phyloP scores from a whole-genome alignment of 768 basidiomycete species.

The Mrakia gelida region DNA sequence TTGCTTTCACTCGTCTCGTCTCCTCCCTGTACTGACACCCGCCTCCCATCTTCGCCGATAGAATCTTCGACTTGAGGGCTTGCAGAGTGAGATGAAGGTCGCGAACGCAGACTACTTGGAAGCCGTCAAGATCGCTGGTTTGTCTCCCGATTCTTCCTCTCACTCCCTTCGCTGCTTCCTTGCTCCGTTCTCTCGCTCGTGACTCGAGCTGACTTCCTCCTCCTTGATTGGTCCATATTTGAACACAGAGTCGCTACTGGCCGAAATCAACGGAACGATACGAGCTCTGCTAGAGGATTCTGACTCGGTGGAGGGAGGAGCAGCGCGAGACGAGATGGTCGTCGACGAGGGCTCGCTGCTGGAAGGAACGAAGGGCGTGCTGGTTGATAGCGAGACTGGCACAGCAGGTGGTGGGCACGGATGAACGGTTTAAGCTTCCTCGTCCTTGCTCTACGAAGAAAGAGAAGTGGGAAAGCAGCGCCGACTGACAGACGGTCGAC shows the following conservation, averaged over 20 bases:
- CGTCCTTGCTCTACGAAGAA: too few relatives aligned
- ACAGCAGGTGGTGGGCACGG: neutral
- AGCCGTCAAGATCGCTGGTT: conserved; percentile 72
- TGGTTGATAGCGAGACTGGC: neutral
- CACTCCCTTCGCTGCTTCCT: conserved; percentile 60
- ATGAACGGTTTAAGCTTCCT: neutral
- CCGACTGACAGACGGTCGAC: too few relatives aligned
- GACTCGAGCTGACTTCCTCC: too few relatives aligned
- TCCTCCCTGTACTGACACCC: neutral
- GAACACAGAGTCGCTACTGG: neutral
- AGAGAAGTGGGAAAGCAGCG: too few relatives aligned
- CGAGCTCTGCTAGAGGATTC: neutral
- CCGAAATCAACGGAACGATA: conserved; percentile 5
- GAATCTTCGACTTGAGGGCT: conserved; percentile 54
- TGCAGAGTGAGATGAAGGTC: conserved; percentile 66
- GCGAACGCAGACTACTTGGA: conserved; percentile 72
- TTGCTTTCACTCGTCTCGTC: neutral
- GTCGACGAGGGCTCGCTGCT: neutral
- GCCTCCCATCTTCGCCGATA: neutral
- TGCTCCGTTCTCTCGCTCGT: neutral
- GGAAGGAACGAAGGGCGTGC: neutral
- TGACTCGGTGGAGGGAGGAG: neutral
- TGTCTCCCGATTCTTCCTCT: conserved; percentile 38
- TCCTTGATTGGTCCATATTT: neutral
- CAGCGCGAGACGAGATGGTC: neutral